Conservation (phyloP, 139 green algal genomes). For the Mesotaenium endlicherianum region DNA sequence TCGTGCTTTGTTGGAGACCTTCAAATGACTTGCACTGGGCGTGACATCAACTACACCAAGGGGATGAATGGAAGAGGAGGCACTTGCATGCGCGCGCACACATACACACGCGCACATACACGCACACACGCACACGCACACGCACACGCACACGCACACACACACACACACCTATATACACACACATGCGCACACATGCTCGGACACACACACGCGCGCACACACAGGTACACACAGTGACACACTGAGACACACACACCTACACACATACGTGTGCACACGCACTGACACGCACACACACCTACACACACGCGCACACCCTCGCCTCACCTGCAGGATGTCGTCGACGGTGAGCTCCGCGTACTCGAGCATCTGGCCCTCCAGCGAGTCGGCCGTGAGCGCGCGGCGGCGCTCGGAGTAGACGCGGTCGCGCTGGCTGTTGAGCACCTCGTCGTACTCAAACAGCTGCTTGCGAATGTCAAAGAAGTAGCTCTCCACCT, state of each 20-base stretch:
- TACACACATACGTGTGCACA: too few relatives aligned
- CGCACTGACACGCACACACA: too few relatives aligned
- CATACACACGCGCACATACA: neutral
- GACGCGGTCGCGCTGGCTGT: constrained; percentile 93
- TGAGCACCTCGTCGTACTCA: constrained; percentile 97
- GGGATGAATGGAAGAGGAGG: too few relatives aligned
- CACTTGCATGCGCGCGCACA: too few relatives aligned
- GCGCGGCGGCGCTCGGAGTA: constrained; percentile 83
- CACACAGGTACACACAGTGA: neutral
- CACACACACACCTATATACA: neutral
- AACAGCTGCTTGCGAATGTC: constrained; percentile 96
- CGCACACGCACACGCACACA: neutral
- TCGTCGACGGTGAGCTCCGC: constrained; percentile 92
- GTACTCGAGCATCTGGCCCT: constrained; percentile 85
- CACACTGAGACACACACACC: neutral
- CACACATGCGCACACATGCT: too few relatives aligned
- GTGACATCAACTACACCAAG: too few relatives aligned
- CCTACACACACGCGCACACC: neutral
- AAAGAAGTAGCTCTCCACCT: constrained; percentile 96
- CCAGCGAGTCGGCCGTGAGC: constrained; percentile 73
- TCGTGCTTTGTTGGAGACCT: too few relatives aligned
- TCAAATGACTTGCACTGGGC: too few relatives aligned
- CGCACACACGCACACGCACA: neutral
- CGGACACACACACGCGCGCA: too few relatives aligned
- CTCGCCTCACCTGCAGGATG: constrained; percentile 71